Conservation (phyloP, 2,329 filamentous ascomycete genomes). For the Hymenoscyphus fraxineus region DNA sequence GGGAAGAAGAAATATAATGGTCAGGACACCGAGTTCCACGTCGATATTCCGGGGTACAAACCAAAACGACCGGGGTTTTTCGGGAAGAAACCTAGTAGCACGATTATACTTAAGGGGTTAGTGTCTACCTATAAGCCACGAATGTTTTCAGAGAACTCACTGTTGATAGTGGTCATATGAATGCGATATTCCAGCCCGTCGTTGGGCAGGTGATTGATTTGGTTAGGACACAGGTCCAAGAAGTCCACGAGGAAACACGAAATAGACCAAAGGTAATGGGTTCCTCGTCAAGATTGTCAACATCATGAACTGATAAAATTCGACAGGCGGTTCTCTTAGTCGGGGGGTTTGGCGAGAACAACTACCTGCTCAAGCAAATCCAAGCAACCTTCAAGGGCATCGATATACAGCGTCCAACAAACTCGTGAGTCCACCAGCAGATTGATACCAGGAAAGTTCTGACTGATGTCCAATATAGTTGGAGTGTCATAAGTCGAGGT, state of each 20-base stretch:
- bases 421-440: not conserved
- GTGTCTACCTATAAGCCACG: constrained; percentile 27
- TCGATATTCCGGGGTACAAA: constrained; percentile 14
- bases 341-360: constrained; percentile 10
- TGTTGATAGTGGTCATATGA: constrained; percentile 36
- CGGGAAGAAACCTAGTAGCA: constrained; percentile 34
- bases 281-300: too few species aligned
- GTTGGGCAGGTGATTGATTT: constrained; percentile 41
- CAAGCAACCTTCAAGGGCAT: not conserved
- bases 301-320: not conserved
- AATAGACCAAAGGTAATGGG: not conserved
- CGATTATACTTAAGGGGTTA: constrained; percentile 37
- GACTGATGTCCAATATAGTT: not conserved
- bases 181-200: constrained; percentile 44
- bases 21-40: constrained; percentile 1
- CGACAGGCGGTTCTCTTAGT: constrained; percentile 3
- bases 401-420: constrained; percentile 4
- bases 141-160: not conserved
- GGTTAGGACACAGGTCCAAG: constrained; percentile 43
- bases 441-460: not conserved
- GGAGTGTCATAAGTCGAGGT: constrained; percentile 7
- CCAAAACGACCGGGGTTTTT: constrained; percentile 6
- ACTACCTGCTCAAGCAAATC: constrained; percentile 2
- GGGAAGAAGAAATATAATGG: constrained; percentile 4
- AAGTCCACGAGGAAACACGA: constrained; percentile 24